These are phyloP conservation scores for Comarum palustre DNA, from an alignment of 306 rosid genomes.

Conservation along the genomic window DNA sequence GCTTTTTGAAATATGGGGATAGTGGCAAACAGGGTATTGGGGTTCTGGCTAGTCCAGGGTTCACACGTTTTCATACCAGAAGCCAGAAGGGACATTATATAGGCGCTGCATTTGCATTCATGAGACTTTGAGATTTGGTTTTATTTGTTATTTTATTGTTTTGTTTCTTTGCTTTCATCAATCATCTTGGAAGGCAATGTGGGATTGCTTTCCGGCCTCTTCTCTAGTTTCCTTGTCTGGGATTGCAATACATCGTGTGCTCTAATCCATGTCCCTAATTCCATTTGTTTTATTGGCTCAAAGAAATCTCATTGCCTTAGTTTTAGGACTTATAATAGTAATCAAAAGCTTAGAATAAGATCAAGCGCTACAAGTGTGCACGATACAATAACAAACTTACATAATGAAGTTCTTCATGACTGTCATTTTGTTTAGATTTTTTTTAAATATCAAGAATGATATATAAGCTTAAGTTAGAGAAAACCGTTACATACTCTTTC, in stretches of 20 bases:
- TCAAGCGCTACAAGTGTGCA: not conserved
- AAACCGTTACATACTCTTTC: too few species aligned
- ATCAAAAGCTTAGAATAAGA: not conserved
- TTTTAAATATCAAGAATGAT: too few species aligned
- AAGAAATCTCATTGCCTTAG: not conserved
- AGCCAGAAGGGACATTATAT: not conserved
- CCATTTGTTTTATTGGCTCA: not conserved
- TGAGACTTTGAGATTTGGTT: not conserved
- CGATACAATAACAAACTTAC: not conserved
- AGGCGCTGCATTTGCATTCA: not conserved
- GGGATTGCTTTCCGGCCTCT: slow-evolving; percentile 3
- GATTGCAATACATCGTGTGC: not conserved
- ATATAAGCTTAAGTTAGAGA: too few species aligned
- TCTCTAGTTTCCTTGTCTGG: not conserved
- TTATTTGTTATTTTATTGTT: not conserved
- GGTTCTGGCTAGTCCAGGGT: not conserved
- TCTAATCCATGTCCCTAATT: not conserved
- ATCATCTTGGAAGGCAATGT: not conserved
- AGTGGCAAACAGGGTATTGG: not conserved
- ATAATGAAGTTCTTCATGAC: not conserved
- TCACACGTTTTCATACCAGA: slow-evolving; percentile 1
- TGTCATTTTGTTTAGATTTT: not conserved
- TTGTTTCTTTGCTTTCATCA: slow-evolving; percentile 9
- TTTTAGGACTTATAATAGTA: not conserved
- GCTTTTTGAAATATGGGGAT: not conserved